A percentile compares a stretch with the other conserved stretches of the same genome.
Evolutionary conservation across 2,329 filamentous ascomycete genomes (phyloP).

Genomic region (Alternaria gaisen): DNA sequence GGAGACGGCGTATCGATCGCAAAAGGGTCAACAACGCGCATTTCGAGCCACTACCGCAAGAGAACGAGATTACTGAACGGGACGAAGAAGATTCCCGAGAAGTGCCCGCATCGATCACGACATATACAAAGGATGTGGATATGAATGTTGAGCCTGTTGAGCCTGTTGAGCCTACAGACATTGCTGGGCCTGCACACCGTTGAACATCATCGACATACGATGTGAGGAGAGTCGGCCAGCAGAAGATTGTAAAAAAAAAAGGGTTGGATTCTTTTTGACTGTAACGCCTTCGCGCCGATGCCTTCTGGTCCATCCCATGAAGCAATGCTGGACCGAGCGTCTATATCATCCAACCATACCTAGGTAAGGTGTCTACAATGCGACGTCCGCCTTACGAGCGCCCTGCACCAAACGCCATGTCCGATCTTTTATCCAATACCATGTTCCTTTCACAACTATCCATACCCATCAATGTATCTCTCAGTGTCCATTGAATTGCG

Average conservation of each 20-base stretch:
- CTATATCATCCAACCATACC: neutral
- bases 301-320: neutral
- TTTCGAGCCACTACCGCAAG: conserved; percentile 38
- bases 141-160: conserved; percentile 29
- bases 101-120: neutral
- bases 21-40: conserved; percentile 39
- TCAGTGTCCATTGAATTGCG: conserved; percentile 5
- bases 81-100: conserved; percentile 22
- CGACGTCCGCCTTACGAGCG: neutral
- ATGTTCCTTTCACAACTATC: neutral
- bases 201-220: neutral
- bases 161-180: conserved; percentile 27
- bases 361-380: neutral
- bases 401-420: neutral
- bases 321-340: neutral
- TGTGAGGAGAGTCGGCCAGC: neutral
- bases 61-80: neutral
- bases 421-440: neutral
- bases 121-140: conserved; percentile 19
- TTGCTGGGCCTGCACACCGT: conserved; percentile 17
- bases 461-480: neutral
- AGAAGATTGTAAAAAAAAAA: neutral
- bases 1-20: conserved; percentile 70
- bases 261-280: neutral
- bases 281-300: neutral